Evolutionary conservation across 495 filamentous ascomycete genomes (phyloP).

Genomic region (Talaromyces proteolyticus): DNA sequence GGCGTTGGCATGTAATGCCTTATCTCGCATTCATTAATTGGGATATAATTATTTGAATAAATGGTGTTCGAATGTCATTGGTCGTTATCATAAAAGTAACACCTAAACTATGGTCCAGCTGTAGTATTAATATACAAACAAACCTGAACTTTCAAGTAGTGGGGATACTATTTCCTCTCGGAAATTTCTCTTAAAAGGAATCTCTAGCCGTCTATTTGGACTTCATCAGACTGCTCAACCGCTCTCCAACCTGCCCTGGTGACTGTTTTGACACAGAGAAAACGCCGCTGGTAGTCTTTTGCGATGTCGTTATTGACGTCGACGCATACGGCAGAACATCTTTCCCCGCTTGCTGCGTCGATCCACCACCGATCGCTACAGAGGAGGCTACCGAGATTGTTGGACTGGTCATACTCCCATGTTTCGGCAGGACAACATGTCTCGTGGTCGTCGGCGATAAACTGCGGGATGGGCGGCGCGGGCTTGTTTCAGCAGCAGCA

Average conservation of each 20-base stretch:
- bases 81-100: too few species aligned
- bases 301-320: conserved; percentile 1
- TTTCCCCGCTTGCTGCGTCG: too few species aligned
- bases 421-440: not conserved
- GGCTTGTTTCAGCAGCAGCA: conserved; percentile 1
- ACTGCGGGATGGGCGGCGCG: not conserved
- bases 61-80: too few species aligned
- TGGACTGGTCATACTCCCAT: not conserved
- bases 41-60: too few species aligned
- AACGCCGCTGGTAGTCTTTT: conserved; percentile 1
- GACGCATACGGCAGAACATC: not conserved
- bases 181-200: too few species aligned
- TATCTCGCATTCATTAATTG: too few species aligned
- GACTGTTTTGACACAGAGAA: conserved; percentile 5
- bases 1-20: too few species aligned
- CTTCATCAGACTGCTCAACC: conserved; percentile 5
- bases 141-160: too few species aligned
- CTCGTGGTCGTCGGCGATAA: not conserved
- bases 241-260: not conserved
- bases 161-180: too few species aligned
- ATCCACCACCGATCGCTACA: not conserved
- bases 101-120: too few species aligned
- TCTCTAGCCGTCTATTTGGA: not conserved
- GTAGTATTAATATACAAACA: too few species aligned
- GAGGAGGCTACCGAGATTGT: not conserved